These are phyloP conservation scores for Udeniomyces megalosporus DNA, from an alignment of 768 basidiomycete genomes.

Conservation along the genomic window DNA sequence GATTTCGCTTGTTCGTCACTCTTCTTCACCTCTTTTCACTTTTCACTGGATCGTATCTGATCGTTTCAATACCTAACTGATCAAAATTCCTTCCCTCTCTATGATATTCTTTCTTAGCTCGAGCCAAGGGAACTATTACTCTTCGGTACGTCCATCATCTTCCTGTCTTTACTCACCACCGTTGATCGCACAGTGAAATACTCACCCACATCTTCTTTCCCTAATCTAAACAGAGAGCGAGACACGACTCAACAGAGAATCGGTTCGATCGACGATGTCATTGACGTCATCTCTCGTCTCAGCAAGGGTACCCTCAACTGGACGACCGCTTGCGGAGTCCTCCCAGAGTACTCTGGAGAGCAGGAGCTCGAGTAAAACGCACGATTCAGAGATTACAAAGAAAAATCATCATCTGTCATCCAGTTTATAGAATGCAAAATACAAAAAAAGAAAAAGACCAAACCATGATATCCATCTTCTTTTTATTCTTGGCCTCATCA, in stretches of 20 bases:
- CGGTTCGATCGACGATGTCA: constrained; percentile 75
- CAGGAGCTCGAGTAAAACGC: constrained; percentile 39
- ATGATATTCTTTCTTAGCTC: no score
- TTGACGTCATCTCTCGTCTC: constrained; percentile 59
- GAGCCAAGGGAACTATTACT: constrained; percentile 85
- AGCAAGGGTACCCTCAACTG: constrained; percentile 60
- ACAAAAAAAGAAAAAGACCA: no score
- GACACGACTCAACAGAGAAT: constrained; percentile 89
- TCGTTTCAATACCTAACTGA: no score
- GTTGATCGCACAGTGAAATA: not conserved
- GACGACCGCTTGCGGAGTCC: constrained; percentile 50
- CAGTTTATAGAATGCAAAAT: no score
- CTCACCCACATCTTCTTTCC: no score
- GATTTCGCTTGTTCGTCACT: constrained; percentile 64
- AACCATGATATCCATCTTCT: no score
- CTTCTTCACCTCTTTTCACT: not conserved
- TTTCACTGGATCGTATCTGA: not conserved
- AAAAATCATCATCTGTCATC: no score
- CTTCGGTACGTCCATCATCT: constrained; percentile 47
- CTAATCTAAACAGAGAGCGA: constrained; percentile 47
- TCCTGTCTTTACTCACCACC: not conserved
- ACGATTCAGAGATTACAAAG: no score
- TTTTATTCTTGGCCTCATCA: no score
- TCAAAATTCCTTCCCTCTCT: no score
- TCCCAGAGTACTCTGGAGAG: constrained; percentile 71